A percentile compares a stretch with the other conserved stretches of the same genome.
These are phyloP conservation scores for Scutellaria baicalensis DNA, from an alignment of 257 asterid genomes.

Conservation along the genomic window DNA sequence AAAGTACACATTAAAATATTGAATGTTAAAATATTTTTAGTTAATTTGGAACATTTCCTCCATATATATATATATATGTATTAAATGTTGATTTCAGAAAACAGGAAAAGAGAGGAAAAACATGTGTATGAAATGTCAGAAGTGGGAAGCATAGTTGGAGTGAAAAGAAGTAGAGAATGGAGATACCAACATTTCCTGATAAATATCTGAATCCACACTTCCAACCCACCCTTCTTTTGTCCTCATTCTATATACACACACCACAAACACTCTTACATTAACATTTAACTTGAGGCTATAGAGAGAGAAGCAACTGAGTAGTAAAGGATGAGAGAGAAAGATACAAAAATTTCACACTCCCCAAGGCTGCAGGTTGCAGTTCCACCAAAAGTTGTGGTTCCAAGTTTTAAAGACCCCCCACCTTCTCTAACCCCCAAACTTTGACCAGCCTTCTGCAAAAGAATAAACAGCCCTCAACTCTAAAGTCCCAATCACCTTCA, in stretches of 20 bases:
- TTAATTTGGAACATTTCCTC: no score
- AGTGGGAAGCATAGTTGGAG: not conserved
- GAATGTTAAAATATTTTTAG: no score
- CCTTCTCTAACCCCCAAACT: slow-evolving; percentile 2
- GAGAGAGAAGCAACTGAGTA: not conserved
- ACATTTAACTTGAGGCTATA: no score
- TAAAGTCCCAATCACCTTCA: slow-evolving; percentile 19
- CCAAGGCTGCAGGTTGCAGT: slow-evolving; percentile 23
- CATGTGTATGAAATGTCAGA: not conserved
- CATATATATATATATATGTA: no score
- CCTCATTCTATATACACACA: slow-evolving; percentile 8
- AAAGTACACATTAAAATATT: no score
- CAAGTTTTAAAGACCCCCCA: not conserved
- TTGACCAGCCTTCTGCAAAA: slow-evolving; percentile 23
- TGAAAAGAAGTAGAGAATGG: slow-evolving; percentile 13
- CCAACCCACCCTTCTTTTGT: slow-evolving; percentile 25
- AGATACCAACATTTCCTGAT: slow-evolving; percentile 23
- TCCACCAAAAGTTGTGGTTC: slow-evolving; percentile 31
- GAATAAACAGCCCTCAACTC: not conserved
- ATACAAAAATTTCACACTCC: slow-evolving; percentile 9
- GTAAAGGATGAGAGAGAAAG: not conserved
- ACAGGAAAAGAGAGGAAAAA: no score
- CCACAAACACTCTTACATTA: not conserved
- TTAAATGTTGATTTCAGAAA: no score
- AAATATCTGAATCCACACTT: slow-evolving; percentile 22